A percentile compares a stretch with the other conserved stretches of the same genome.
Evolutionary conservation across 164 flowering plant genomes (phyloP).

Genomic region (Kalanchoe fedtschenkoi): DNA sequence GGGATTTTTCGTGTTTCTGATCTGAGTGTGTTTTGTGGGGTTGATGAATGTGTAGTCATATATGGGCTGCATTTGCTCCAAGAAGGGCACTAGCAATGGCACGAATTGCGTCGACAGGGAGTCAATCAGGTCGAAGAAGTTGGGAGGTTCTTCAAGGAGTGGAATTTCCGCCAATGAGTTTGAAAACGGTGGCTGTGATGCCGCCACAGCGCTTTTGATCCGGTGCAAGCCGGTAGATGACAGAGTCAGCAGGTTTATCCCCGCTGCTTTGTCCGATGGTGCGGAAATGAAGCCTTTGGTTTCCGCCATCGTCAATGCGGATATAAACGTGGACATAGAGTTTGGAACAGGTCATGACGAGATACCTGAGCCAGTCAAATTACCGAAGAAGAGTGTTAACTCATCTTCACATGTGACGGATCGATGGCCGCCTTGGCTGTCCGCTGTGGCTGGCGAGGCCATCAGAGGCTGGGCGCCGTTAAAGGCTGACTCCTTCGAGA

Average conservation of each 20-base stretch:
- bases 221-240: not conserved
- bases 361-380: not conserved
- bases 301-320: not conserved
- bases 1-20: not conserved
- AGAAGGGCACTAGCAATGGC: not conserved
- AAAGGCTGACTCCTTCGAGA: slow-evolving; percentile 3
- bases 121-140: not conserved
- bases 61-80: not conserved
- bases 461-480: not conserved
- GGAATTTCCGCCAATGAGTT: not conserved
- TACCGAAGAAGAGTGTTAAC: not conserved
- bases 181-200: not conserved
- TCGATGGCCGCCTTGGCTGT: slow-evolving; percentile 1
- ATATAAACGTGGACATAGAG: not conserved
- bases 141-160: not conserved
- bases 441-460: slow-evolving; percentile 3
- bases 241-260: not conserved
- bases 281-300: not conserved
- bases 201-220: not conserved
- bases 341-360: not conserved
- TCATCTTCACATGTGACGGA: not conserved
- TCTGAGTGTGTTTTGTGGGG: not conserved
- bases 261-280: not conserved
- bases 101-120: slow-evolving; percentile 1
- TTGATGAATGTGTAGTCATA: not conserved